These are phyloP conservation scores for Gossypium anomalum DNA, from an alignment of 345 rosid species.

Conservation along the genomic window DNA sequence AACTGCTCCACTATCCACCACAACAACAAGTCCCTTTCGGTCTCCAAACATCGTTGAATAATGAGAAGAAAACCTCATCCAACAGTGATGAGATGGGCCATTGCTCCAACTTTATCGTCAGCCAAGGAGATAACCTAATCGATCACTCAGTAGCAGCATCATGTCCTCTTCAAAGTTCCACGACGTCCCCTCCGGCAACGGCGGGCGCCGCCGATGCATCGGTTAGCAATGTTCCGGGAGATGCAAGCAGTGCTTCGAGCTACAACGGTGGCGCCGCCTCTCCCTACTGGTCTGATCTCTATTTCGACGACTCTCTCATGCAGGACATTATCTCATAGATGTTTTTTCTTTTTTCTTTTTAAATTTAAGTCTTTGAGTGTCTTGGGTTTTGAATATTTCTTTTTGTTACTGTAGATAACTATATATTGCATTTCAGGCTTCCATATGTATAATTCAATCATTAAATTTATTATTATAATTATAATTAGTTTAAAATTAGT, in stretches of 20 bases:
- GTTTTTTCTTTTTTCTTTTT: neutral
- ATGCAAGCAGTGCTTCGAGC: conserved; percentile 44
- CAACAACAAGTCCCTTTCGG: conserved; percentile 48
- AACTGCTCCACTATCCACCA: conserved; percentile 47
- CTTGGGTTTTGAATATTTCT: neutral
- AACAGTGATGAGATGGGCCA: conserved; percentile 29
- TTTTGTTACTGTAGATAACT: neutral
- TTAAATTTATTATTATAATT: neutral
- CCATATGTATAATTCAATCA: neutral
- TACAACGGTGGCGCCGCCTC: conserved; percentile 33
- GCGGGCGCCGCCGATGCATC: conserved; percentile 22
- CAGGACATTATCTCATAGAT: conserved; percentile 31
- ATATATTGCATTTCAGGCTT: neutral
- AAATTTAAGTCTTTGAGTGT: neutral
- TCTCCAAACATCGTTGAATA: conserved; percentile 41
- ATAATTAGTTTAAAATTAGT: neutral
- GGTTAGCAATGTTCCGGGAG: conserved; percentile 31
- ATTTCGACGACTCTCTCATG: conserved; percentile 35
- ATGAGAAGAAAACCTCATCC: conserved; percentile 3
- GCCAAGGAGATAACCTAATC: conserved; percentile 21
- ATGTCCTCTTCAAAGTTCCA: conserved; percentile 29
- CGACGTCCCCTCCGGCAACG: conserved; percentile 16
- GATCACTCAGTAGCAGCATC: conserved; percentile 20
- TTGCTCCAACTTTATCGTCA: conserved; percentile 19
- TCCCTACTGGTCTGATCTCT: conserved; percentile 38